Evolutionary conservation across 352 stramenopile species (phyloP), one percentile per base, ranked within the genome.

Genomic region (Phytophthora melonis): DNA sequence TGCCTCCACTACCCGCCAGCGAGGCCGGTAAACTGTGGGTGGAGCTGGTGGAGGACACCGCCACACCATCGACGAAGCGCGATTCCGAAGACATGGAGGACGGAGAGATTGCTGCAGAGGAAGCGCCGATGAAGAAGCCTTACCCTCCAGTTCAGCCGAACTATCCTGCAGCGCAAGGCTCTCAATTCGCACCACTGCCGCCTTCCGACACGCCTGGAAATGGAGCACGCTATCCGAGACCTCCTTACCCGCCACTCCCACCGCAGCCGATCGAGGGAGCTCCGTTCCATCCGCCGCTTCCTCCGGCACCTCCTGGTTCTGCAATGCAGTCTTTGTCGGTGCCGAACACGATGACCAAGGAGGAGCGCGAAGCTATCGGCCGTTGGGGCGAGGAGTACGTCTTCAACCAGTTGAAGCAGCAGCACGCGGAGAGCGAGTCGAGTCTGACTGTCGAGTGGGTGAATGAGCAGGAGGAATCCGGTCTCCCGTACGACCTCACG

Each of bases 301-400:
- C 54, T 34, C 64, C 63, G 13, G 53, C 75, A n/a, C 58, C 41
- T 30, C 45, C 60, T 39, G 47, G 47, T 27, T 18, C 53, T 45
- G 60, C 58, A 56, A 61, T 73, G 58, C 57, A 73, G 21, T 65
- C 68, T 3, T n/a, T 78, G 34, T 63, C 72, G 1, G 23, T 87
- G 18, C 71, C 69, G 14, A 93, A 93, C 72, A 78, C 76, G 7
- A 89, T 95, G 80, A 92, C 77, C 8, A 88, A 94, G 50, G 84
- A 93, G 55, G 88, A 94, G 53, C 84, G 87, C 63, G 66, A 81
- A 49, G 90, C 84, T 36, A 93, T 95, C 62, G 90, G 90, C n/a
- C 87, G 90, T 9, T 94, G 87, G 84, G 88, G 90, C 39, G 90
- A 97, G 61, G 79, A 91, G 52, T 94, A 94, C 67, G 90, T 97